These are phyloP conservation scores for Trichosporon faecale DNA, from an alignment of 1,284 basidiomycete genomes.

Conservation along the genomic window DNA sequence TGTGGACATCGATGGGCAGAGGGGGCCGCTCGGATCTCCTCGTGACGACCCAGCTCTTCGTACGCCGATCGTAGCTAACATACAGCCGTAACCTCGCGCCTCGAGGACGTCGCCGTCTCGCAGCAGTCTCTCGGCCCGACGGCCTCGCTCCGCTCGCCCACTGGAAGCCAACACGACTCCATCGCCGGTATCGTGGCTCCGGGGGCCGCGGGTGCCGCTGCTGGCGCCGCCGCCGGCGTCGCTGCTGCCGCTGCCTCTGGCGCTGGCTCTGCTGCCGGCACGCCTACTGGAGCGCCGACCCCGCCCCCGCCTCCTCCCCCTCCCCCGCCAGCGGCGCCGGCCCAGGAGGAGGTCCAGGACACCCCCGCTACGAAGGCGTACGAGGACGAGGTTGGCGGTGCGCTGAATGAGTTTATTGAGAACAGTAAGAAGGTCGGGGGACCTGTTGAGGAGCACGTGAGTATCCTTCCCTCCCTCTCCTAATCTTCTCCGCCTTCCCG, in stretches of 20 bases:
- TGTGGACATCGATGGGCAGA: not conserved
- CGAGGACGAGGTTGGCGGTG: conserved; percentile 67
- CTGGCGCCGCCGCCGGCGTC: conserved; percentile 30
- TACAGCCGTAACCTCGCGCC: conserved; percentile 85
- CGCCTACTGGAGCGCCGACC: conserved; percentile 40
- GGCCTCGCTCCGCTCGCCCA: conserved; percentile 36
- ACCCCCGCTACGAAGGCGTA: conserved; percentile 70
- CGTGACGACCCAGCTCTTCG: no score
- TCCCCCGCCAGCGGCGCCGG: conserved; percentile 52
- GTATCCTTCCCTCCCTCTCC: no score
- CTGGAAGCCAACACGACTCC: conserved; percentile 45
- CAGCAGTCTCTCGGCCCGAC: conserved; percentile 24
- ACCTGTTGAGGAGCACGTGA: conserved; percentile 70
- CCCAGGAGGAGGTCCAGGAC: conserved; percentile 48
- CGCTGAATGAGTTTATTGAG: conserved; percentile 69
- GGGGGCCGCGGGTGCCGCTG: conserved; percentile 39
- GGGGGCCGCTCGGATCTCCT: not conserved
- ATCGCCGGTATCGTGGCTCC: conserved; percentile 41
- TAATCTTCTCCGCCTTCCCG: no score
- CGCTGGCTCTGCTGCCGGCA: conserved; percentile 47
- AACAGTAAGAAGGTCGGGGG: conserved; percentile 73
- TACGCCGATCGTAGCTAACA: no score
- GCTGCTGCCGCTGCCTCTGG: conserved; percentile 42
- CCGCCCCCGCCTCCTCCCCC: conserved; percentile 52
- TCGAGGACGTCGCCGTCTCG: conserved; percentile 80